phyloP scores from a whole-genome alignment of 306 rosid genomes.

The Pueraria montana region DNA sequence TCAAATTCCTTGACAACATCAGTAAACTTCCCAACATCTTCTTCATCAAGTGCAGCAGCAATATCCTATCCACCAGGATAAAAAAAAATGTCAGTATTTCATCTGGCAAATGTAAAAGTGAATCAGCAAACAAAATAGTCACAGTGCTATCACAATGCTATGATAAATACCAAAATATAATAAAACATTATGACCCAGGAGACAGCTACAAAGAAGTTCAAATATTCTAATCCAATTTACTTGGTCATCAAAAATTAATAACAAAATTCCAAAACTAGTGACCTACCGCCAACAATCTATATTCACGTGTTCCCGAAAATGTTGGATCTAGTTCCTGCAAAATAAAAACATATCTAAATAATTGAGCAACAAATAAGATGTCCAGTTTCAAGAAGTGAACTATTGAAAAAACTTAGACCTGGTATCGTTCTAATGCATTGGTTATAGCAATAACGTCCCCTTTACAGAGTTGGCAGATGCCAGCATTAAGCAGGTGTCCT shows the following conservation, averaged over 20 bases:
- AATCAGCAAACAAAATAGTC: neutral
- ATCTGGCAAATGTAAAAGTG: slow-evolving; percentile 1
- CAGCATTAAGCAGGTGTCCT: slow-evolving; percentile 98
- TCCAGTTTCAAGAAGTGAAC: slow-evolving; percentile 38
- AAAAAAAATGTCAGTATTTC: slow-evolving; percentile 36
- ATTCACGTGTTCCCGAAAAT: slow-evolving; percentile 94
- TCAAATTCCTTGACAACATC: slow-evolving; percentile 94
- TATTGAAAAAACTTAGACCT: slow-evolving; percentile 60
- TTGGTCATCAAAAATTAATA: neutral
- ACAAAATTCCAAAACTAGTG: slow-evolving; percentile 7
- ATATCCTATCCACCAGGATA: slow-evolving; percentile 65
- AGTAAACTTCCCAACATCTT: slow-evolving; percentile 83
- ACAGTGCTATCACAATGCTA: neutral
- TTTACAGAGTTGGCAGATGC: slow-evolving; percentile 94
- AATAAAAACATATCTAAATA: slow-evolving; percentile 41
- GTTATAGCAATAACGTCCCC: slow-evolving; percentile 84
- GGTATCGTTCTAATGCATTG: slow-evolving; percentile 87
- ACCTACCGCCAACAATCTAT: slow-evolving; percentile 79
- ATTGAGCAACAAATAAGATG: slow-evolving; percentile 42
- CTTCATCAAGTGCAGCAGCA: slow-evolving; percentile 88
- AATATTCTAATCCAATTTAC: slow-evolving; percentile 9
- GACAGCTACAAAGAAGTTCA: neutral
- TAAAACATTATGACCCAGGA: neutral
- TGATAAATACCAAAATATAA: slow-evolving; percentile 11
- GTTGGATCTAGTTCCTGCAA: slow-evolving; percentile 96